Evolutionary conservation across 352 stramenopile species (phyloP), one percentile per base, ranked within the genome.

Genomic region (Phytophthora tentaculata): DNA sequence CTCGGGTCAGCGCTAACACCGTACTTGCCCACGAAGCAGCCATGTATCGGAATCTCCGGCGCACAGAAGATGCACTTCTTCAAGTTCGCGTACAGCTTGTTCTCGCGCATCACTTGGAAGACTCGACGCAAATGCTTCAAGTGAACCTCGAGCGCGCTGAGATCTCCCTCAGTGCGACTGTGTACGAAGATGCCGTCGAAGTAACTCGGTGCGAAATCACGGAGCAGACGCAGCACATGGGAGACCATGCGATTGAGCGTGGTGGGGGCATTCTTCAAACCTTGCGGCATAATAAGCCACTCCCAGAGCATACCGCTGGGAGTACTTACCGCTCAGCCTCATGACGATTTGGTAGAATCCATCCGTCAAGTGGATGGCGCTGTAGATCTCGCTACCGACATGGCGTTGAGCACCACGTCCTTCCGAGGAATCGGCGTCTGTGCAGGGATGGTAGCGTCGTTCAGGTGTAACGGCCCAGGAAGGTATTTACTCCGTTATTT

Each of bases 271-370:
- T n/a, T n/a, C n/a, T n/a, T n/a, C n/a, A n/a, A n/a, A n/a, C n/a
- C n/a, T n/a, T n/a, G n/a, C n/a, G n/a, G n/a, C n/a, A n/a, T 48
- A 23, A 8, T 61, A 0, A 81, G 37, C 28, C 61, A 76, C 52
- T 82, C 67, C 59, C 64, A 82, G 8, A 82, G 62, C 56, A 78
- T 72, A 0, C 70, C 60, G n/a, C 58, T 73, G 0, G 67, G 68
- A 4, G 71, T 73, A 41, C 47, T 71, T 4, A 77, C 56, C 0
- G 75, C 41, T 59, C 14, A 61, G 14, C 0, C 39, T 17, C 60
- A 67, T 70, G 0, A 74, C 28, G 13, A 68, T 56, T 20, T 71
- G 62, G 23, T 55, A 61, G 17, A 63, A 70, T 0, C 67, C 54
- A 49, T 69, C 48, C 0, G 19, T 50, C 47, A 68, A 24, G 19